Evolutionary conservation across 1,284 basidiomycete species (phyloP).

Genomic region (Apiotrichum domesticum): DNA sequence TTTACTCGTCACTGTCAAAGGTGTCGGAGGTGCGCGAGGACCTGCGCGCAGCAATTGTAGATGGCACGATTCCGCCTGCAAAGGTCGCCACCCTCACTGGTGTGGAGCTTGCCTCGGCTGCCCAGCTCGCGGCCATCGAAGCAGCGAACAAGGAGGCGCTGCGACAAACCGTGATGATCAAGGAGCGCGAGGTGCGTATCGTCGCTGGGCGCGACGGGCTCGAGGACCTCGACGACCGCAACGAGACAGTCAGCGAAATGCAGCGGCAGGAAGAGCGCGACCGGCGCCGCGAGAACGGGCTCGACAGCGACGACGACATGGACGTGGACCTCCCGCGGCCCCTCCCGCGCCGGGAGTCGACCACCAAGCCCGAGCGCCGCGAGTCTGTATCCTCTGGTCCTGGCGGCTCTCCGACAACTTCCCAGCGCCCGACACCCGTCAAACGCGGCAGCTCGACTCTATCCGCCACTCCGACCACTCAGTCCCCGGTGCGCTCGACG

Average conservation of each 20-base stretch:
- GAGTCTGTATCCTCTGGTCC: not conserved
- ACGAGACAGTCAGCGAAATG: constrained; percentile 10
- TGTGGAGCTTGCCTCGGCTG: constrained; percentile 34
- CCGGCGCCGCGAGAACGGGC: constrained; percentile 5
- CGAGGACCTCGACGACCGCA: constrained; percentile 27
- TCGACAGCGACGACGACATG: not conserved
- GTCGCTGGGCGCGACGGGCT: constrained; percentile 35
- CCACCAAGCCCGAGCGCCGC: not conserved
- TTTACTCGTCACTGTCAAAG: constrained; percentile 29
- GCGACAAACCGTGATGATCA: constrained; percentile 32
- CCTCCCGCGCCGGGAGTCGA: not conserved
- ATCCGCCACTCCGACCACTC: not conserved
- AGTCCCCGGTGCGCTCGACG: not conserved
- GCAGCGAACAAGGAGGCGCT: constrained; percentile 27
- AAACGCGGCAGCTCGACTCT: not conserved
- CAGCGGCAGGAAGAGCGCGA: constrained; percentile 11
- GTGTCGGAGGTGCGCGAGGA: constrained; percentile 21
- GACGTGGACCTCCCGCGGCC: not conserved
- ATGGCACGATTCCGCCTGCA: constrained; percentile 16
- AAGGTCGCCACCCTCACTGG: constrained; percentile 33
- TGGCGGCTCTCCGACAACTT: not conserved
- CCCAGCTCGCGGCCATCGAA: constrained; percentile 32
- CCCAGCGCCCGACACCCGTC: not conserved
- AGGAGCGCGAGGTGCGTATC: constrained; percentile 25
- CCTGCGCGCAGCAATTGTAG: constrained; percentile 21